Evolutionary conservation across 805 yeast species (phyloP).

Genomic region (Starmerella bacillaris): DNA sequence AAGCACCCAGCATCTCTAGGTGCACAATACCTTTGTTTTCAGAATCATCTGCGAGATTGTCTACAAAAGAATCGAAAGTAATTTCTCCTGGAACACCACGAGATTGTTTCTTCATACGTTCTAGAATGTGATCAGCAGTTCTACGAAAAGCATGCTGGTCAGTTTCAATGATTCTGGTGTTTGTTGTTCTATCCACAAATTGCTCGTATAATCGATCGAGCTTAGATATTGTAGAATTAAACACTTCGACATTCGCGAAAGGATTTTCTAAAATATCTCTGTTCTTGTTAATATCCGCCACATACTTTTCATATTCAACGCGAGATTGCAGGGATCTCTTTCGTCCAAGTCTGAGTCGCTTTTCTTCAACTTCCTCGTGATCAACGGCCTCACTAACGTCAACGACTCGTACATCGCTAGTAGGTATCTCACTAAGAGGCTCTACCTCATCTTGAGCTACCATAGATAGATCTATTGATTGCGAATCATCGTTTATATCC

Average conservation of each 20-base stretch:
- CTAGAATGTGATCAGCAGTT: neutral
- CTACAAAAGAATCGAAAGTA: constrained; percentile 1
- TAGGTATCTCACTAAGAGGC: no score
- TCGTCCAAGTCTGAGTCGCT: no score
- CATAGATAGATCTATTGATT: no score
- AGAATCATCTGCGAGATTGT: constrained; percentile 1
- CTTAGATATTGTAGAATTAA: constrained; percentile 1
- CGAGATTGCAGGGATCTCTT: constrained; percentile 2
- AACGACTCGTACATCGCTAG: no score
- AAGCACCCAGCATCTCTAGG: constrained; percentile 2
- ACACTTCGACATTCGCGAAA: neutral
- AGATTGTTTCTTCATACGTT: constrained; percentile 5
- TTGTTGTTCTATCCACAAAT: constrained; percentile 1
- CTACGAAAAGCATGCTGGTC: constrained; percentile 9
- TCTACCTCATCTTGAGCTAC: no score
- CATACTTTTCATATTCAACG: constrained; percentile 3
- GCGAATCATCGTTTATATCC: no score
- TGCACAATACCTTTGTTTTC: neutral
- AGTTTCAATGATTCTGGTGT: constrained; percentile 2
- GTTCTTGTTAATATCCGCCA: neutral
- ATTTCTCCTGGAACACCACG: constrained; percentile 5
- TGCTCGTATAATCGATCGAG: constrained; percentile 4
- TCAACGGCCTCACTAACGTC: no score
- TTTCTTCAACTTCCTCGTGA: no score
- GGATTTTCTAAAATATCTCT: neutral